phyloP scores from a whole-genome alignment of 1,139 yeast genomes.

The Candida buenavistaensis region DNA sequence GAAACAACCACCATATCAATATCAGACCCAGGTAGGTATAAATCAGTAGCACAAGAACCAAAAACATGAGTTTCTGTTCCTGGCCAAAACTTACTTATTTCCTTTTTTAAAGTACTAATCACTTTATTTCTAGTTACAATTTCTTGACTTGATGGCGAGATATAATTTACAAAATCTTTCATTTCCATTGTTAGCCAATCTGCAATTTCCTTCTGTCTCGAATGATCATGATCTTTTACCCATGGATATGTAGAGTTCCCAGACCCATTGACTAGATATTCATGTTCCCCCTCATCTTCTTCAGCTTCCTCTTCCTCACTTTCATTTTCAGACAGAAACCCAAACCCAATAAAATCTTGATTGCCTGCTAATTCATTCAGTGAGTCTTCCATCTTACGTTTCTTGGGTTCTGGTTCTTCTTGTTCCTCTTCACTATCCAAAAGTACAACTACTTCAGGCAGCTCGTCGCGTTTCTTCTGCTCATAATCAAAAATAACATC shows the following conservation, averaged over 20 bases:
- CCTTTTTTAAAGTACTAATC: constrained; percentile 57
- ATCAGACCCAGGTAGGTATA: constrained; percentile 94
- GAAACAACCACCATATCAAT: constrained; percentile 91
- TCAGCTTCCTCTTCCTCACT: constrained; percentile 14
- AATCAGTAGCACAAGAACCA: constrained; percentile 94
- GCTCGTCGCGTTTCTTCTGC: constrained; percentile 14
- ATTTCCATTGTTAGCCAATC: constrained; percentile 91
- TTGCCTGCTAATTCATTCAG: constrained; percentile 44
- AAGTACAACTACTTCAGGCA: constrained; percentile 19
- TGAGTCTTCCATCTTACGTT: constrained; percentile 11
- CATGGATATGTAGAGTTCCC: constrained; percentile 61
- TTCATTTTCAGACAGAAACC: constrained; percentile 47
- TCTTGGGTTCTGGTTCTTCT: constrained; percentile 20
- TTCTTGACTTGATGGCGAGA: constrained; percentile 82
- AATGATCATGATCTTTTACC: constrained; percentile 76
- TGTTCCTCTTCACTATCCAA: constrained; percentile 29
- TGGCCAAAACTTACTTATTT: constrained; percentile 69
- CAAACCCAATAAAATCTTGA: constrained; percentile 63
- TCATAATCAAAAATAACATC: constrained; percentile 23
- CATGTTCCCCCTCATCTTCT: constrained; percentile 27
- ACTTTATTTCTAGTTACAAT: constrained; percentile 68
- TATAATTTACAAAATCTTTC: constrained; percentile 79
- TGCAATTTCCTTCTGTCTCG: constrained; percentile 71
- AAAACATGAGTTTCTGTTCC: constrained; percentile 83
- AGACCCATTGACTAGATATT: constrained; percentile 29